Percentiles rank a stretch among this genome's conserved stretches.
Conservation (phyloP, 2,329 filamentous ascomycete genomes). For the Pyrenophora seminiperda region DNA sequence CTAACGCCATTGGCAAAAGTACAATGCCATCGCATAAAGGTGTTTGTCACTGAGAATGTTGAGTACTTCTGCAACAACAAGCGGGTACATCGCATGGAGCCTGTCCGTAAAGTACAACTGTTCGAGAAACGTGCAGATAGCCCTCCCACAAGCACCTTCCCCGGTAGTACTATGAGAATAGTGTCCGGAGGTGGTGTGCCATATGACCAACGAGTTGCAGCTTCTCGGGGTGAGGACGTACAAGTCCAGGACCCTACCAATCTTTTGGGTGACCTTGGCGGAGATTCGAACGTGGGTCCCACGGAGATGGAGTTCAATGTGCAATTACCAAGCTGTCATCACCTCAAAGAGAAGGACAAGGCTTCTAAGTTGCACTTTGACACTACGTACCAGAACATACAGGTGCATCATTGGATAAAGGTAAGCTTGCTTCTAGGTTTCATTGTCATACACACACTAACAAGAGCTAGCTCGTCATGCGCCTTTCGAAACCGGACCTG, state of each 20-base stretch:
- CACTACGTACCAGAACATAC: constrained; percentile 91
- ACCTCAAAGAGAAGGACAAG: constrained; percentile 75
- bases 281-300: constrained; percentile 78
- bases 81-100: constrained; percentile 82
- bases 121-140: constrained; percentile 88
- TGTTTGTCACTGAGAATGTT: constrained; percentile 86
- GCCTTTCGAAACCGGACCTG: constrained; percentile 81
- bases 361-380: constrained; percentile 77
- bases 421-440: constrained; percentile 53
- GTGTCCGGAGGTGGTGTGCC: constrained; percentile 81
- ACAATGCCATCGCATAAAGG: constrained; percentile 89
- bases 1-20: constrained; percentile 91
- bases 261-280: constrained; percentile 75
- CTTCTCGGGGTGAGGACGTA: constrained; percentile 61
- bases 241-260: constrained; percentile 65
- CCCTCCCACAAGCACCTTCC: constrained; percentile 72
- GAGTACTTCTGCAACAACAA: constrained; percentile 90
- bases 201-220: constrained; percentile 63
- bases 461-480: constrained; percentile 78
- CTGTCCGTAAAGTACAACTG: constrained; percentile 79
- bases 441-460: constrained; percentile 9
- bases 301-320: constrained; percentile 96
- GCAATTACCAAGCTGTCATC: constrained; percentile 85
- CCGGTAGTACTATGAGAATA: constrained; percentile 75
- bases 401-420: constrained; percentile 97